Percentiles rank a stretch among this genome's conserved stretches.
These are phyloP conservation scores for Pleoardoris graminearum DNA, from an alignment of 2,329 filamentous ascomycete genomes.

Conservation along the genomic window DNA sequence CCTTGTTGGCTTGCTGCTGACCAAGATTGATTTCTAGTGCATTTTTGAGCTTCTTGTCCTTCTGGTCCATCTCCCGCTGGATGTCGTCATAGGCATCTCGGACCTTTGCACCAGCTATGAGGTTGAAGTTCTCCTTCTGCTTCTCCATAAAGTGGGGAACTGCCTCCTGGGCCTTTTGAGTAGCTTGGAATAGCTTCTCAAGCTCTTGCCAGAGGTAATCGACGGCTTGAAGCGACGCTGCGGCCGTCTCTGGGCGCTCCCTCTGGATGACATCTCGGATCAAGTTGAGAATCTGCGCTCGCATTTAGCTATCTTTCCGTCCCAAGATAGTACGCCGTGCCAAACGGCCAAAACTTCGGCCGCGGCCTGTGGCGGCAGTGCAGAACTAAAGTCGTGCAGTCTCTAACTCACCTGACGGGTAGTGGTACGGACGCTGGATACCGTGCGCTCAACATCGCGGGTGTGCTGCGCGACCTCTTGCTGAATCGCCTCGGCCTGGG, in stretches of 20 bases:
- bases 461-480: constrained; percentile 28
- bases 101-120: constrained; percentile 28
- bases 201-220: constrained; percentile 33
- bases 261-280: constrained; percentile 25
- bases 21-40: constrained; percentile 34
- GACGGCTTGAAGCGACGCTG: constrained; percentile 12
- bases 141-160: constrained; percentile 32
- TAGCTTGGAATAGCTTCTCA: constrained; percentile 26
- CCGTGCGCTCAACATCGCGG: constrained; percentile 18
- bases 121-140: constrained; percentile 32
- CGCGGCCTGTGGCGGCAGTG: not conserved
- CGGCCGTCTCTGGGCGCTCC: constrained; percentile 15
- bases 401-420: constrained; percentile 17
- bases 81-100: constrained; percentile 28
- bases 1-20: constrained; percentile 32
- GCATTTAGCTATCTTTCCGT: no score
- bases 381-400: not conserved
- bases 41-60: constrained; percentile 34
- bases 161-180: constrained; percentile 22
- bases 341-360: not conserved
- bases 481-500: constrained; percentile 22
- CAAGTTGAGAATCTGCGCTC: constrained; percentile 21
- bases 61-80: constrained; percentile 29
- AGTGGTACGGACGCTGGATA: constrained; percentile 22
- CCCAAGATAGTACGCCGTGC: not conserved